A percentile compares a stretch with the other conserved stretches of the same genome.
These are phyloP conservation scores for Ophiostoma piceae DNA, from an alignment of 2,329 filamentous ascomycete genomes.

Conservation along the genomic window DNA sequence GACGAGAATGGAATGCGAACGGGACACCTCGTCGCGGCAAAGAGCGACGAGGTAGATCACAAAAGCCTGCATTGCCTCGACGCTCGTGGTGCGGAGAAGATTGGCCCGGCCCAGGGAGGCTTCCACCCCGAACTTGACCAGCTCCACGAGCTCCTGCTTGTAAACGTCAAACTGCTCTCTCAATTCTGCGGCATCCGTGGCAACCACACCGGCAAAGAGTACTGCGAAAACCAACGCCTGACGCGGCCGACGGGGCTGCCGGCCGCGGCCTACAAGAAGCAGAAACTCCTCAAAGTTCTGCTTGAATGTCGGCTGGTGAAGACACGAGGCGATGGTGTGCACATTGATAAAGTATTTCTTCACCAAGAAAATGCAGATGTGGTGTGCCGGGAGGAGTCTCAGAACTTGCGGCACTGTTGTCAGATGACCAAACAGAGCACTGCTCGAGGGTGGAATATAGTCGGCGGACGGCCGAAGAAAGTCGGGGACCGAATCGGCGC, in stretches of 20 bases:
- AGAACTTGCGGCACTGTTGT: constrained; percentile 47
- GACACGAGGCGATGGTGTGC: constrained; percentile 61
- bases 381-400: constrained; percentile 55
- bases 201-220: constrained; percentile 64
- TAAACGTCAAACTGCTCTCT: constrained; percentile 35
- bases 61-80: constrained; percentile 72
- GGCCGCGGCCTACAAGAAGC: constrained; percentile 55
- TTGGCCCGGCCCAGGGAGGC: constrained; percentile 62
- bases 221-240: constrained; percentile 66
- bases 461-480: constrained; percentile 60
- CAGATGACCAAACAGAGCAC: constrained; percentile 59
- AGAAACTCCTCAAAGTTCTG: constrained; percentile 61
- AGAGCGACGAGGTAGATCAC: constrained; percentile 64
- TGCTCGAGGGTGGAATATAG: constrained; percentile 63
- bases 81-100: constrained; percentile 62
- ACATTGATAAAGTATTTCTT: constrained; percentile 63
- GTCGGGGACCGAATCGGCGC: constrained; percentile 36
- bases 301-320: constrained; percentile 64
- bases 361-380: constrained; percentile 56
- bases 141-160: constrained; percentile 36
- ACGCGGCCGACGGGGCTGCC: constrained; percentile 20
- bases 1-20: constrained; percentile 66
- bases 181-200: constrained; percentile 45
- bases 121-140: constrained; percentile 63
- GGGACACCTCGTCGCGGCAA: constrained; percentile 65